Percentiles rank a stretch among this genome's conserved stretches.
These are phyloP conservation scores for Endoconidiophora laricicola DNA, from an alignment of 2,329 filamentous ascomycete species.

Conservation along the genomic window DNA sequence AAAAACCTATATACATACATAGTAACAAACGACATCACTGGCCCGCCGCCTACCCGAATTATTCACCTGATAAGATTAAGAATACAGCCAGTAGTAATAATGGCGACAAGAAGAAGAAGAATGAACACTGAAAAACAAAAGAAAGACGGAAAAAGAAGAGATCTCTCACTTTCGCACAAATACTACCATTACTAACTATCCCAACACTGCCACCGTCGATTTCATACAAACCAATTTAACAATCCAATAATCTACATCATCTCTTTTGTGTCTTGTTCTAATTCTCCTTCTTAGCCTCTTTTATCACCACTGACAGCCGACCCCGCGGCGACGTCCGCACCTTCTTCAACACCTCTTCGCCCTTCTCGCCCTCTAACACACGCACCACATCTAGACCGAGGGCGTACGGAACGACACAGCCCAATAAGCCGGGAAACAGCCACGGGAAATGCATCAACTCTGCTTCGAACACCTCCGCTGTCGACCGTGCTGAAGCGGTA, in stretches of 20 bases:
- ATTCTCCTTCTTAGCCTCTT: not conserved
- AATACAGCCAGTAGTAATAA: no score
- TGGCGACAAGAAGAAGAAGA: no score
- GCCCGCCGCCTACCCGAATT: no score
- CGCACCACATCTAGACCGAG: conserved; percentile 41
- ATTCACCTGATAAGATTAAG: no score
- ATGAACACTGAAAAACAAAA: no score
- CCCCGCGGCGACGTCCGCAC: conserved; percentile 1
- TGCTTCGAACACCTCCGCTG: conserved; percentile 71
- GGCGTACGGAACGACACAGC: conserved; percentile 55
- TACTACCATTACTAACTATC: no score
- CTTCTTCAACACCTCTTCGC: conserved; percentile 1
- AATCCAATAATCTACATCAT: not conserved
- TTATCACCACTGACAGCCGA: conserved; percentile 2
- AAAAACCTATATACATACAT: no score
- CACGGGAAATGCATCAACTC: conserved; percentile 90
- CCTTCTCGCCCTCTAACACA: not conserved
- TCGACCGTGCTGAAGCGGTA: conserved; percentile 48
- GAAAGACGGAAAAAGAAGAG: no score
- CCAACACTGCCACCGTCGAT: no score
- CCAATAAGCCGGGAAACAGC: conserved; percentile 69
- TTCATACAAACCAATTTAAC: no score
- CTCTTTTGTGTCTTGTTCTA: not conserved
- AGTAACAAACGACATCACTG: no score
- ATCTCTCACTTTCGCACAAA: no score